Conservation (phyloP, 1,284 basidiomycete species). For the Wolfiporia cocos region DNA sequence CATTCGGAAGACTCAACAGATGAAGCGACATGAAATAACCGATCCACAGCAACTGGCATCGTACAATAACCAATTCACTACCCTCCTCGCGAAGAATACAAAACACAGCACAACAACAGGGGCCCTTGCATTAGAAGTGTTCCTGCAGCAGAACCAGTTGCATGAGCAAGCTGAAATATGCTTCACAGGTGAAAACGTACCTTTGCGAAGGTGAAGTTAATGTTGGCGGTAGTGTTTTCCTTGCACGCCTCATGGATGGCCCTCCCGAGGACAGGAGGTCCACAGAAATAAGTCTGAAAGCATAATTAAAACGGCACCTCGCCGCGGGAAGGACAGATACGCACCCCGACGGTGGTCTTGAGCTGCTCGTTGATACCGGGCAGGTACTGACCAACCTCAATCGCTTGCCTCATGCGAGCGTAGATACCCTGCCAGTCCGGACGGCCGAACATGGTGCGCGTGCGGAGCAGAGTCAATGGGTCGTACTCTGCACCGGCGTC, state of each 20-base stretch:
- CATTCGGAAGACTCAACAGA: no score
- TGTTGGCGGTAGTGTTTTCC: constrained; percentile 43
- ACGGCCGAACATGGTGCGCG: constrained; percentile 83
- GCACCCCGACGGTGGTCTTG: constrained; percentile 76
- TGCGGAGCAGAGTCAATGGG: constrained; percentile 77
- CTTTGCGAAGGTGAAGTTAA: constrained; percentile 82
- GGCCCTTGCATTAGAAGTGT: no score
- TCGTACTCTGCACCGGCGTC: constrained; percentile 79
- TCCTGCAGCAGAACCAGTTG: no score
- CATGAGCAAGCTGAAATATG: no score
- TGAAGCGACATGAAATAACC: no score
- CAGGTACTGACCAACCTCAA: constrained; percentile 75
- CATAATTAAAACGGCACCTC: constrained; percentile 7
- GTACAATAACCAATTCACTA: no score
- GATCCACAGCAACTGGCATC: no score
- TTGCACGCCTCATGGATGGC: constrained; percentile 66
- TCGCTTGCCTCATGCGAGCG: constrained; percentile 59
- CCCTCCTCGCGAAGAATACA: no score
- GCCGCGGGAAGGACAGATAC: constrained; percentile 20
- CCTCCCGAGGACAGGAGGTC: constrained; percentile 67
- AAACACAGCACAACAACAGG: no score
- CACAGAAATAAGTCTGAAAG: constrained; percentile 78
- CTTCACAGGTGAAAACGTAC: constrained; percentile 23
- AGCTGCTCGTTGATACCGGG: constrained; percentile 71
- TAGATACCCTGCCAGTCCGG: constrained; percentile 85